Evolutionary conservation across 1,284 basidiomycete genomes (phyloP).

Genomic region (Microbotryum saponariae): DNA sequence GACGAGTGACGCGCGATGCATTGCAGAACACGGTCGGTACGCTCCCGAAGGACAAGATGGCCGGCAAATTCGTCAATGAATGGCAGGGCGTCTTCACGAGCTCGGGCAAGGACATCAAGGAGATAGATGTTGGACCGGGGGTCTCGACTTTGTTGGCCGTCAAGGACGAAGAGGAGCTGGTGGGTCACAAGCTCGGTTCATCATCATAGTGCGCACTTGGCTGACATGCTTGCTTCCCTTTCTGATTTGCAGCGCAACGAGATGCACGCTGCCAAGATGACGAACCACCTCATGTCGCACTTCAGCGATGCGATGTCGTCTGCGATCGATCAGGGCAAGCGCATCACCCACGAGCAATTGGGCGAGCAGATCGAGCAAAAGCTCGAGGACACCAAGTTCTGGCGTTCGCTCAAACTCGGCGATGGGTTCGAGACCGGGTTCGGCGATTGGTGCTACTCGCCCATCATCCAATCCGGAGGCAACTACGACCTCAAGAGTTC

Average conservation of each 20-base stretch:
- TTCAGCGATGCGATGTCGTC: constrained; percentile 86
- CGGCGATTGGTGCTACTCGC: constrained; percentile 88
- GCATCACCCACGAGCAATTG: constrained; percentile 80
- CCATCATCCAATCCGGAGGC: constrained; percentile 89
- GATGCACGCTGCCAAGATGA: constrained; percentile 66
- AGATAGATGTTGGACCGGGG: constrained; percentile 67
- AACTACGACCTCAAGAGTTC: constrained; percentile 82
- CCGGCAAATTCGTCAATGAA: constrained; percentile 70
- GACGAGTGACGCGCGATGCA: neutral
- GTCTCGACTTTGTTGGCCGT: constrained; percentile 71
- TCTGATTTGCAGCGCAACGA: constrained; percentile 57
- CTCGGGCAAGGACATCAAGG: constrained; percentile 48
- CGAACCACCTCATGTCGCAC: constrained; percentile 74
- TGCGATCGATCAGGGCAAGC: constrained; percentile 83
- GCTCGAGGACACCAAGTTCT: constrained; percentile 64
- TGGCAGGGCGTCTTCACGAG: constrained; percentile 53
- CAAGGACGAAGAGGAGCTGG: constrained; percentile 86
- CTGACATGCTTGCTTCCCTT: neutral
- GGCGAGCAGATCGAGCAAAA: constrained; percentile 75
- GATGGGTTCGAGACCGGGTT: constrained; percentile 64
- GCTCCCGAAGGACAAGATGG: constrained; percentile 66
- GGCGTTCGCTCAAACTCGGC: constrained; percentile 53
- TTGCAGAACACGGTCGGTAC: constrained; percentile 54
- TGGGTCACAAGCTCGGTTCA: constrained; percentile 43
- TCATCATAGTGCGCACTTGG: neutral